Evolutionary conservation across 768 basidiomycete genomes (phyloP).

Genomic region (Termitomyces sp.): DNA sequence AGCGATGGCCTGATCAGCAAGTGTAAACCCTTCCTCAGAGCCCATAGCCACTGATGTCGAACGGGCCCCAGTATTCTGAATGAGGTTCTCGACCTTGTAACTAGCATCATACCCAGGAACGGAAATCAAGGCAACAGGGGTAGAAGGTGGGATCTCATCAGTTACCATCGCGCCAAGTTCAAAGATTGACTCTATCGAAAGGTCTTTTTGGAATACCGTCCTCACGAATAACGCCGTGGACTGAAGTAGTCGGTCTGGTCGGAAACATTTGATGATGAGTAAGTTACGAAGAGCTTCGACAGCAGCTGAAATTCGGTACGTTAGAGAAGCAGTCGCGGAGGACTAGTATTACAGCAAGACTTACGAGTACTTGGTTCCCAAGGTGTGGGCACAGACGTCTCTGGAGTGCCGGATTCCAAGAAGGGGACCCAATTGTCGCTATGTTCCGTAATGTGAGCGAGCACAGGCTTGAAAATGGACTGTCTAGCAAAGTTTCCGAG

Average conservation of each 20-base stretch:
- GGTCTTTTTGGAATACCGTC: conserved; percentile 73
- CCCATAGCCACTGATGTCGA: conserved; percentile 97
- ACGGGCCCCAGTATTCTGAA: conserved; percentile 70
- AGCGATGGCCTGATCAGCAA: conserved; percentile 95
- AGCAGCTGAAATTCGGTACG: conserved; percentile 43
- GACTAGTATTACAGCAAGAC: conserved; percentile 26
- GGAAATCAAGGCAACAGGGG: conserved; percentile 87
- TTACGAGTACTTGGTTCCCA: conserved; percentile 79
- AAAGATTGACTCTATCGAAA: conserved; percentile 69
- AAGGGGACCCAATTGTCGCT: conserved; percentile 70
- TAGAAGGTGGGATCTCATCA: conserved; percentile 74
- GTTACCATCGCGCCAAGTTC: conserved; percentile 76
- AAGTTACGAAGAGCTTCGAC: conserved; percentile 72
- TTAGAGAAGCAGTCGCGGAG: conserved; percentile 1
- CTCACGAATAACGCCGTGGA: conserved; percentile 74
- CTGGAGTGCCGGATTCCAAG: conserved; percentile 63
- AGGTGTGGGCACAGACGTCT: conserved; percentile 64
- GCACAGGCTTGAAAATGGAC: conserved; percentile 74
- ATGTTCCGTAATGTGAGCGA: conserved; percentile 54
- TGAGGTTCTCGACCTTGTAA: conserved; percentile 87
- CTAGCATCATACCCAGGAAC: conserved; percentile 99
- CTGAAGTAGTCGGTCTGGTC: conserved; percentile 89
- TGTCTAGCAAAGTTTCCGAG: conserved; percentile 71
- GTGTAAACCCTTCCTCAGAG: conserved; percentile 93
- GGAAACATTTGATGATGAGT: conserved; percentile 83